Evolutionary conservation across 306 rosid species (phyloP).

Genomic region (Datisca glomerata): DNA sequence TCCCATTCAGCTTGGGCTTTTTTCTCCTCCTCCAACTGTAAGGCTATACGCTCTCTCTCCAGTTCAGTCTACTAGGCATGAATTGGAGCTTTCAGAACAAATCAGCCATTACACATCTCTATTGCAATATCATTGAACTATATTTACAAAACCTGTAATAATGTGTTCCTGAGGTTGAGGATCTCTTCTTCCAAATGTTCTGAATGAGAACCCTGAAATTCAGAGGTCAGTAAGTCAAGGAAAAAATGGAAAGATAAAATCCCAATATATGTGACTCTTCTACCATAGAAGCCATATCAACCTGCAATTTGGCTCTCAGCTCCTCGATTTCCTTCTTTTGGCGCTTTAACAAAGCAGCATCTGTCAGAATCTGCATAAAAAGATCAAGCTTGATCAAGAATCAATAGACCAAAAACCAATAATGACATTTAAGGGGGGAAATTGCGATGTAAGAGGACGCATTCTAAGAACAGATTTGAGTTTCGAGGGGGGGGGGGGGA

Average conservation of each 20-base stretch:
- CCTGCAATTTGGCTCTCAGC: slow-evolving; percentile 87
- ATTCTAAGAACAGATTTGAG: slow-evolving; percentile 11
- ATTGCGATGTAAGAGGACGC: slow-evolving; percentile 1
- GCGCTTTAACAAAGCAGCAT: slow-evolving; percentile 95
- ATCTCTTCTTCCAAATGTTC: slow-evolving; percentile 75
- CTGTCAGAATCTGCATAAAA: slow-evolving; percentile 67
- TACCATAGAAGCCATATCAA: slow-evolving; percentile 17
- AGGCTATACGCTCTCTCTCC: slow-evolving; percentile 91
- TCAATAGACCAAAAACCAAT: slow-evolving; percentile 6
- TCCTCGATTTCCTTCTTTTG: slow-evolving; percentile 94
- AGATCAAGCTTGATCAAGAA: slow-evolving; percentile 2
- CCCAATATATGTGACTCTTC: not conserved
- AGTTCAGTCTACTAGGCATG: slow-evolving; percentile 55
- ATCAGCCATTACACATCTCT: slow-evolving; percentile 9
- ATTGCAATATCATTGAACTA: slow-evolving; percentile 11
- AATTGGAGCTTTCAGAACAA: slow-evolving; percentile 14
- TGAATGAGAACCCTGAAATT: slow-evolving; percentile 83
- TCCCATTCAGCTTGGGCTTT: slow-evolving; percentile 88
- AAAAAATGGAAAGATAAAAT: not conserved
- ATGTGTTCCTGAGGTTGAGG: slow-evolving; percentile 75
- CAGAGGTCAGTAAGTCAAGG: not conserved
- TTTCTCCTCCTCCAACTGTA: slow-evolving; percentile 93
- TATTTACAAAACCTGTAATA: slow-evolving; percentile 51
- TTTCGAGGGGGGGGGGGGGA: not conserved
- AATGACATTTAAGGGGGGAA: slow-evolving; percentile 9